Conservation (phyloP, 2,329 filamentous ascomycete species). For the Talaromyces sp. region DNA sequence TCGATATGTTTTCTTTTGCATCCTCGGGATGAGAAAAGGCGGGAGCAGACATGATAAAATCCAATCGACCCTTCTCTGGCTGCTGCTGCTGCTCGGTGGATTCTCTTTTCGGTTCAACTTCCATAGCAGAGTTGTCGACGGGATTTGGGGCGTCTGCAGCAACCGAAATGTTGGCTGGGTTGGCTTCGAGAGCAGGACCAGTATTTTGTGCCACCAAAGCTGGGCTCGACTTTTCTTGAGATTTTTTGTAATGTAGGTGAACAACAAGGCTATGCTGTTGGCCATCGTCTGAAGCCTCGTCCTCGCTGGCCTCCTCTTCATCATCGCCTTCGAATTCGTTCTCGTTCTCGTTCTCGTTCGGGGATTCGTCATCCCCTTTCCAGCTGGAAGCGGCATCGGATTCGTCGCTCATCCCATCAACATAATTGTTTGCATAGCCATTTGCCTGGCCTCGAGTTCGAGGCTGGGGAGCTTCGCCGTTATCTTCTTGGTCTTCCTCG, state of each 20-base stretch:
- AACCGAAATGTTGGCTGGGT: constrained; percentile 1
- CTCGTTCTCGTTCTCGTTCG: constrained; percentile 52
- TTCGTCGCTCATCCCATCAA: constrained; percentile 61
- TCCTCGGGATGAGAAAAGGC: constrained; percentile 4
- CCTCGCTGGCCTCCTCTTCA: constrained; percentile 38
- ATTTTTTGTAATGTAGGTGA: constrained; percentile 54
- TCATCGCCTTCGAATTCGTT: constrained; percentile 52
- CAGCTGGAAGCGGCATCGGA: constrained; percentile 55
- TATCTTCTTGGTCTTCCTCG: constrained; percentile 43
- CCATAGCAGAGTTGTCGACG: neutral
- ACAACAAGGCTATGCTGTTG: constrained; percentile 66
- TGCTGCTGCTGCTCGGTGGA: neutral
- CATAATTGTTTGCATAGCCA: constrained; percentile 51
- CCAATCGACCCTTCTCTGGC: neutral
- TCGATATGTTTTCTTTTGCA: constrained; percentile 10
- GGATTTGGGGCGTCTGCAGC: constrained; percentile 1
- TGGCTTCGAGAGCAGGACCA: neutral
- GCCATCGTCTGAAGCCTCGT: constrained; percentile 34
- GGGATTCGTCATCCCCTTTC: constrained; percentile 69
- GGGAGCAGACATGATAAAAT: neutral
- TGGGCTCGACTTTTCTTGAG: constrained; percentile 14
- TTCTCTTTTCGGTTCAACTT: neutral
- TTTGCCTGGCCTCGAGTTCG: constrained; percentile 25
- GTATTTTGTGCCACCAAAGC: constrained; percentile 3
- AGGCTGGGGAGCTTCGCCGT: constrained; percentile 36